A percentile compares a stretch with the other conserved stretches of the same genome.
Evolutionary conservation across 2,329 filamentous ascomycete genomes (phyloP).

Genomic region (Stachybotrys chlorohalonatus): DNA sequence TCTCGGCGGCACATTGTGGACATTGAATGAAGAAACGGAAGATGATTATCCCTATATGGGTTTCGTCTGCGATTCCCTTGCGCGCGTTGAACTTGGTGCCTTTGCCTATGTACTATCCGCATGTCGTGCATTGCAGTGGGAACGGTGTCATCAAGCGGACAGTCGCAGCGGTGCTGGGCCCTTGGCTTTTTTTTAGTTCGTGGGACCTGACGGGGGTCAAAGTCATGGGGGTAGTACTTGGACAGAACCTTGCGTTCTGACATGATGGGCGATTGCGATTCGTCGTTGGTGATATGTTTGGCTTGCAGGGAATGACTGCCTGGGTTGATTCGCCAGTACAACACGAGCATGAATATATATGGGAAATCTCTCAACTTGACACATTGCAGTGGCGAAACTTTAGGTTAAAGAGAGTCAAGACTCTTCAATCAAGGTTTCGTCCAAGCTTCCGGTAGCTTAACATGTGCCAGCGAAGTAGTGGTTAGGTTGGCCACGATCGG

Average conservation of each 20-base stretch:
- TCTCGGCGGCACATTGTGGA: slow-evolving; percentile 76
- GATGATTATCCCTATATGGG: slow-evolving; percentile 80
- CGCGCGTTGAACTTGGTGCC: slow-evolving; percentile 92
- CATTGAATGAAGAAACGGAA: slow-evolving; percentile 79
- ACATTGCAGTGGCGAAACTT: too few species aligned
- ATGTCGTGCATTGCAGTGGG: slow-evolving; percentile 34
- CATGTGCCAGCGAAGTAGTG: too few species aligned
- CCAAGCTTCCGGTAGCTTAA: too few species aligned
- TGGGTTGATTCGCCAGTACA: too few species aligned
- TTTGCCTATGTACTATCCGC: slow-evolving; percentile 77
- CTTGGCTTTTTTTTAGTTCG: slow-evolving; percentile 54
- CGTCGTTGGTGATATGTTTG: neutral
- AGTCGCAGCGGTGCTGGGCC: slow-evolving; percentile 68
- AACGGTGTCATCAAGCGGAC: slow-evolving; percentile 69
- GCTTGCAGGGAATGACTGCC: too few species aligned
- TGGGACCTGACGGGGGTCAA: slow-evolving; percentile 75
- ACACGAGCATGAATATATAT: too few species aligned
- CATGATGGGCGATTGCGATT: slow-evolving; percentile 37
- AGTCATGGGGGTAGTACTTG: slow-evolving; percentile 66
- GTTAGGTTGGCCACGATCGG: too few species aligned
- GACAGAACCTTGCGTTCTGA: slow-evolving; percentile 76
- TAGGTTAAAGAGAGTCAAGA: too few species aligned
- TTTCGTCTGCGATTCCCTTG: slow-evolving; percentile 86
- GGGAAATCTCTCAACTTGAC: too few species aligned
- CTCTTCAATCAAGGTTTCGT: too few species aligned